Evolutionary conservation across 352 stramenopile species (phyloP).

Genomic region (Thalassiosira ordinaria): DNA sequence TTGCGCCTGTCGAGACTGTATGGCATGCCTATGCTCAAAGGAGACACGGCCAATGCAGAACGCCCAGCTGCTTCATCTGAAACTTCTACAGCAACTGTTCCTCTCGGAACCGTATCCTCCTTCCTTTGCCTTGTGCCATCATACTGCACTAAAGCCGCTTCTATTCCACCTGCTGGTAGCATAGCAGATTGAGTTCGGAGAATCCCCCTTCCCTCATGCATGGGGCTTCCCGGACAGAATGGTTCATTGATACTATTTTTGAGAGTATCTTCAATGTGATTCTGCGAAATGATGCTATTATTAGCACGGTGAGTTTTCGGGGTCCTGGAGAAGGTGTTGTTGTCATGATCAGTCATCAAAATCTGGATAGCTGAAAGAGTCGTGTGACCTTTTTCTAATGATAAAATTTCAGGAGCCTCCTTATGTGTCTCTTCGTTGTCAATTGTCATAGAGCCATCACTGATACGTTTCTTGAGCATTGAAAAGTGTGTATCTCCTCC

Average conservation of each 20-base stretch:
- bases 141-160: constrained; percentile 54
- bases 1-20: constrained; percentile 54
- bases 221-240: constrained; percentile 33
- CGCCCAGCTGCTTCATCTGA: constrained; percentile 16
- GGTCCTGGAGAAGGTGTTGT: constrained; percentile 36
- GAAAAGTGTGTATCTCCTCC: constrained; percentile 22
- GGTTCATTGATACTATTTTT: constrained; percentile 34
- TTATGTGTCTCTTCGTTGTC: constrained; percentile 21
- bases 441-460: constrained; percentile 33
- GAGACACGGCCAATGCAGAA: constrained; percentile 40
- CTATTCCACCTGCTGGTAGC: constrained; percentile 41
- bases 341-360: constrained; percentile 59
- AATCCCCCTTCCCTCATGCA: constrained; percentile 20
- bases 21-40: constrained; percentile 42
- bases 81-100: constrained; percentile 27
- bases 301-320: constrained; percentile 15
- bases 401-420: background rate
- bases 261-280: constrained; percentile 14
- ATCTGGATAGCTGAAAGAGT: constrained; percentile 45
- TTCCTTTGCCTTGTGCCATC: constrained; percentile 27
- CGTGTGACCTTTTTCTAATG: constrained; percentile 10
- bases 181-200: constrained; percentile 28
- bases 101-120: constrained; percentile 21
- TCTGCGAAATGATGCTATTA: constrained; percentile 7
- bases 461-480: constrained; percentile 20